phyloP scores from a whole-genome alignment of 208 protist genomes.

The Angomonas ambiguus region DNA sequence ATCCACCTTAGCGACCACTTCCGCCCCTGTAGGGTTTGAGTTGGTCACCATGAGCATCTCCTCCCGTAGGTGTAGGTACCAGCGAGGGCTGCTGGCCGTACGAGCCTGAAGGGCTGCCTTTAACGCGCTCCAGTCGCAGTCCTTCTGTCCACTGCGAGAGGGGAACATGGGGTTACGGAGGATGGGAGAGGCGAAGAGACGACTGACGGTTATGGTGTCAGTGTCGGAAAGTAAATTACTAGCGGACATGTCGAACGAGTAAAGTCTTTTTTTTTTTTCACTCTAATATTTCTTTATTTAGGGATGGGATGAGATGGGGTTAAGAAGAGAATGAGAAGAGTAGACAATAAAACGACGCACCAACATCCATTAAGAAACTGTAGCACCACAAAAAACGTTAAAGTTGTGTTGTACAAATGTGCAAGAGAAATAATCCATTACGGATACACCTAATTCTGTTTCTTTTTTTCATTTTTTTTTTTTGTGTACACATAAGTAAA shows the following conservation, averaged over 20 bases:
- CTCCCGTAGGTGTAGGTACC: slow-evolving; percentile 85
- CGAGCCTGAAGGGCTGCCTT: slow-evolving; percentile 48
- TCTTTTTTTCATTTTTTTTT: slow-evolving; percentile 3
- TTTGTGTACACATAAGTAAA: background rate
- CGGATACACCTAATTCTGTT: no score
- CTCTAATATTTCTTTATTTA: no score
- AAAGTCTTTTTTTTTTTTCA: no score
- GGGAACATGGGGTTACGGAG: background rate
- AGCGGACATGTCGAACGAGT: no score
- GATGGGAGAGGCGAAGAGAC: background rate
- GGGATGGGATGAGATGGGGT: no score
- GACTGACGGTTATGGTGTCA: background rate
- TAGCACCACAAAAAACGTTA: no score
- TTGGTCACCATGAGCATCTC: slow-evolving; percentile 58
- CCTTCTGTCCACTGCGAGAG: background rate
- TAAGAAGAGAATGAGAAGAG: no score
- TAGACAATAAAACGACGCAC: no score
- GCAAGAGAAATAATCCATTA: no score
- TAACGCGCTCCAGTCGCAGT: slow-evolving; percentile 74
- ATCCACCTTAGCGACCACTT: slow-evolving; percentile 78
- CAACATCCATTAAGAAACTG: no score
- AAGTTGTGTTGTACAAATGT: no score
- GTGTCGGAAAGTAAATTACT: background rate
- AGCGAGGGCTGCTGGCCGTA: slow-evolving; percentile 55
- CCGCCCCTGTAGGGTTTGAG: slow-evolving; percentile 17